These are phyloP conservation scores for Acer campestre DNA, from an alignment of 345 rosid genomes.

Conservation along the genomic window DNA sequence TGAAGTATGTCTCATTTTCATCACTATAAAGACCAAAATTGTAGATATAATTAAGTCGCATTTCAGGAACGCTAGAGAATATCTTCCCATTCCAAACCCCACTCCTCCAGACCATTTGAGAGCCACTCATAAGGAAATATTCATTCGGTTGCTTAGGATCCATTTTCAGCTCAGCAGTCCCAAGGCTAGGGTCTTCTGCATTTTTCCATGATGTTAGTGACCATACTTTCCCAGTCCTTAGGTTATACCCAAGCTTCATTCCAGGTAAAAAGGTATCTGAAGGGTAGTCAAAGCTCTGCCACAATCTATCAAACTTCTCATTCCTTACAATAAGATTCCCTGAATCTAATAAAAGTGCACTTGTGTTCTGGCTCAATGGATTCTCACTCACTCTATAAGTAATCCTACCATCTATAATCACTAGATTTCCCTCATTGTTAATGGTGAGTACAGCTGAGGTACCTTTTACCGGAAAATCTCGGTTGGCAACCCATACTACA, in stretches of 20 bases:
- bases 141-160: slow-evolving; percentile 6
- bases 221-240: slow-evolving; percentile 16
- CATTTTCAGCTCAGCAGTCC: not conserved
- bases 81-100: not conserved
- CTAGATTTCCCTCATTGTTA: not conserved
- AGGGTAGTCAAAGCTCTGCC: slow-evolving; percentile 34
- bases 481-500: slow-evolving; percentile 7
- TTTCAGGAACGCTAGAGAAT: not conserved
- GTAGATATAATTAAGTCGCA: not conserved
- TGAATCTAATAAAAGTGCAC: slow-evolving; percentile 17
- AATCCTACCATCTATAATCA: not conserved
- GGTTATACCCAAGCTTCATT: slow-evolving; percentile 18
- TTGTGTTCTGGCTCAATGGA: not conserved
- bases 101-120: slow-evolving; percentile 2
- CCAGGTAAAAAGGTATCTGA: slow-evolving; percentile 21
- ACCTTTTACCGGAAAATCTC: not conserved
- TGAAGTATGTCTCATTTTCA: slow-evolving; percentile 12
- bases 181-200: slow-evolving; percentile 20
- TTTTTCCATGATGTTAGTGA: slow-evolving; percentile 26
- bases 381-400: not conserved
- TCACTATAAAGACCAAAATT: not conserved
- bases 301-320: not conserved
- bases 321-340: slow-evolving; percentile 36
- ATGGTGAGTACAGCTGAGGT: not conserved
- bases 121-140: not conserved